Evolutionary conservation across 2,329 filamentous ascomycete species (phyloP), one percentile per base, ranked within the genome.

Genomic region (Diaporthe ampelina): DNA sequence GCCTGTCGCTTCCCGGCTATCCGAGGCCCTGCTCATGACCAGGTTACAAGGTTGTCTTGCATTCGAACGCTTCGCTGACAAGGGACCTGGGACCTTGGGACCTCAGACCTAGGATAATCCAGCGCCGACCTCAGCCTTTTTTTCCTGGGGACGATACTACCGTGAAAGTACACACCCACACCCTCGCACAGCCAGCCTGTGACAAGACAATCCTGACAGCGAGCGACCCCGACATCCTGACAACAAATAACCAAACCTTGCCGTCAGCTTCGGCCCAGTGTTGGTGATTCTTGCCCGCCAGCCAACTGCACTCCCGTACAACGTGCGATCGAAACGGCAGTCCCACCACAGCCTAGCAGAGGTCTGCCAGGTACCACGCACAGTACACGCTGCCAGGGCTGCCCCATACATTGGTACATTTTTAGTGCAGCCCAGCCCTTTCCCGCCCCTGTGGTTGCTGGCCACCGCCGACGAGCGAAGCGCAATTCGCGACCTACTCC

Each of bases 391-490:
- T 48, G 21, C 35, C 3, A 9, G n/a, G 32, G 50, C 29, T 48
- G 32, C 35, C 4, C 9, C 21, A n/a, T 50, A 26, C 40, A 43
- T 19, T 7, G 40, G n/a, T 68, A 54, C 63, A 26, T 32, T 63
- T 63, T 63, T 72, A 45, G 70, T 63, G 57, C 70, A 63, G 48
- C 57, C 70, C n/a, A 40, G 59, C 37, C 59, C 40, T n/a, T 37
- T 54, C 48, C 32, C 48, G 45, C 48, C 63, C 61, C 48, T 54
- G 63, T 40, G 63, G 63, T 68, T 68, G 63, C 63, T 54, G 29
- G 45, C 63, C 48, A 68, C 54, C 63, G 63, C 63, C 48, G 63
- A 54, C 63, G n/a, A 40, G 63, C 63, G 63, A 68, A 68, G 48
- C 63, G 63, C 63, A 68, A 40, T 40, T 68, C 63, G 63, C 63